Base-by-base conservation (phyloP, 1,284 basidiomycete species). In the Cryptococcus hybrid region DNA sequence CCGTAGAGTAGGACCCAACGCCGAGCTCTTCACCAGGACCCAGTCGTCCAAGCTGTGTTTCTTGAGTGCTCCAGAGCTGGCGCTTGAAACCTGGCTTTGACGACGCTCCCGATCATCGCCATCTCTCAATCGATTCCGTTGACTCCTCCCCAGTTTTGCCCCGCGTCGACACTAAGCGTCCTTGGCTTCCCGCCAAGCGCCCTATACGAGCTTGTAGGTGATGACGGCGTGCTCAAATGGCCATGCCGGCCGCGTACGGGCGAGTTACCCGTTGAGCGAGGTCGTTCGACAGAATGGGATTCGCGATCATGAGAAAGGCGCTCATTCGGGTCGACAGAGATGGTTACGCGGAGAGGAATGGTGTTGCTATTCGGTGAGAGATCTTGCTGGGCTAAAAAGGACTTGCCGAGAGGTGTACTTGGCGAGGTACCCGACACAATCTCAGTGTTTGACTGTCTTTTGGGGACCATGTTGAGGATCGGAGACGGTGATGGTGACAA, bases 1-100 rank as follows among this genome's bases (percentile, higher is more conserved):
- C 78, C 1, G 76, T 78, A 56, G 74, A 77, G 59, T 79, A 79
- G 56, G 73, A 75, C 5, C 78, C 78, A 18, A 72, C 60, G 4
- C 78, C 78, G 12, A 79, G 62, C 55, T 77, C 77, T 42, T 78
- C 74, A 7, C 75, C 77, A 36, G 62, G 9, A 71, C 59, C 59
- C 71, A 78, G 62, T 78, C 76, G 45, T 67, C 61, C 12, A 66
- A 40, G 36, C 63, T 63, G 34, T 69, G 63, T 60, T 71, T 64
- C 54, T 54, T 58, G 5, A 57, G 51, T 34, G 57, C 53, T 18
- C 18, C 18, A 15, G 43, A 54, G 39, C 51, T 50, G 34, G 63
- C 58, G 2, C 47, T 67, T 36, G 68, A 70, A 34, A 63, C 59
- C 35, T 69, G 66, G 54, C 70, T 73, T 47, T 67, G 67, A 36